Evolutionary conservation across 495 filamentous ascomycete genomes (phyloP).

Genomic region (Penicillium maclennaniae): DNA sequence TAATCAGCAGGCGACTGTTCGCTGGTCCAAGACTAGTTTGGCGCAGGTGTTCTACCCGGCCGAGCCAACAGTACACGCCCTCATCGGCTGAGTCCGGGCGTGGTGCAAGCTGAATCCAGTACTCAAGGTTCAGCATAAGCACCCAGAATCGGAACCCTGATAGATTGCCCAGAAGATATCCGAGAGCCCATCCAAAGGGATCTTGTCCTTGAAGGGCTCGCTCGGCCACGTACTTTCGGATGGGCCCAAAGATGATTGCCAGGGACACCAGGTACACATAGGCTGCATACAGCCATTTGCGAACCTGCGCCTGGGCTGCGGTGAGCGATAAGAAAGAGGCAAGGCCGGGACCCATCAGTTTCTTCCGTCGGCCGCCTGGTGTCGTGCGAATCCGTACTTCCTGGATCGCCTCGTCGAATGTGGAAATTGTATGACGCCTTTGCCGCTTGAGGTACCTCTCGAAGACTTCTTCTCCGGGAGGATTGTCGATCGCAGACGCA

Average conservation of each 20-base stretch:
- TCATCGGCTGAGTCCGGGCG: conserved; percentile 34
- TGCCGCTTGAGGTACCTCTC: conserved; percentile 24
- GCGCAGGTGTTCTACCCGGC: conserved; percentile 57
- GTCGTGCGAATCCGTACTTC: conserved; percentile 47
- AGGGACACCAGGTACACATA: conserved; percentile 69
- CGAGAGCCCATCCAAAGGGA: conserved; percentile 87
- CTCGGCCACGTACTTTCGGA: conserved; percentile 63
- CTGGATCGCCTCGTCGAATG: conserved; percentile 31
- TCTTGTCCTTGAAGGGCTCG: conserved; percentile 68
- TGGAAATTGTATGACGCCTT: conserved; percentile 54
- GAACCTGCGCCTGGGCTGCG: conserved; percentile 62
- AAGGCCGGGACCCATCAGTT: conserved; percentile 61
- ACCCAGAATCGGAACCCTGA: conserved; percentile 62
- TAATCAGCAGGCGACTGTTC: conserved; percentile 75
- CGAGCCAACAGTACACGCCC: conserved; percentile 39
- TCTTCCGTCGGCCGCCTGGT: conserved; percentile 62
- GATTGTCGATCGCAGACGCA: conserved; percentile 20
- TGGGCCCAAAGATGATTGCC: conserved; percentile 60
- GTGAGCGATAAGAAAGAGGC: conserved; percentile 78
- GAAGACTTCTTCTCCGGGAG: conserved; percentile 23
- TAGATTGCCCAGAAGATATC: conserved; percentile 83
- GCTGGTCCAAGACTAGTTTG: conserved; percentile 63
- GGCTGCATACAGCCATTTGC: conserved; percentile 79
- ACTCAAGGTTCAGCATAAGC: conserved; percentile 58
- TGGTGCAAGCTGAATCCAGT: conserved; percentile 72